Evolutionary conservation across 176 grass and related monocot genomes (phyloP), one percentile per base, ranked within the genome.

Genomic region (Aegilops speltoides): DNA sequence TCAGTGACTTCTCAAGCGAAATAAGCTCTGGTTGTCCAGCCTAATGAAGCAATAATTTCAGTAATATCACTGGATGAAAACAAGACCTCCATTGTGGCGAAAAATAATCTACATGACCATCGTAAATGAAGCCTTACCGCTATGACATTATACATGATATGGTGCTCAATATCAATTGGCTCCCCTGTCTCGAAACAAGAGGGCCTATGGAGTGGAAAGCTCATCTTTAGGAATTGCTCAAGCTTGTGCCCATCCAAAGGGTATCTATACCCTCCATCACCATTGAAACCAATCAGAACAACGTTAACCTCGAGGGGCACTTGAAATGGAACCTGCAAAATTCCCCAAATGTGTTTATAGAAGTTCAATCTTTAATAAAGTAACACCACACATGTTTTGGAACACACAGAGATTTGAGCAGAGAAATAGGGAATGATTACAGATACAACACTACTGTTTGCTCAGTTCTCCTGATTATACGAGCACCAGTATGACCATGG

Each of bases 81-180:
- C 76, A 81, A 84, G n/a, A 28, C 68, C 3, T 37, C 41, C 33
- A 92, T 33, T 43, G 16, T 43, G 56, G 75, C 48, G 12, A 81
- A 57, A 54, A 83, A 34, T 29, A 62, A 79, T 77, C 79, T 75
- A 26, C 43, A 45, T 41, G 1, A 12, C 32, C 38, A 46, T 70
- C 37, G 50, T 63, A 92, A 89, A 66, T 16, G 25, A 86, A 84
- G 68, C 67, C 59, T 91, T 93, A 98, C 97, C 71, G 88, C 82
- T 88, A 99, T 96, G 31, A 90, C 92, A 90, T 99, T 96, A 41
- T 99, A 99, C 82, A 91, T 85, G 46, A 99, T 91, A 86, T 96
- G 97, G 87, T 99, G 97, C 25, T 99, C 97, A 23, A 99, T 99
- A 91, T 99, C 97, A 91, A 99, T 96, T 31, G 92, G 92, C n/a